Conservation (phyloP, 1,139 yeast genomes). For the Saccharomyces pastorianus region DNA sequence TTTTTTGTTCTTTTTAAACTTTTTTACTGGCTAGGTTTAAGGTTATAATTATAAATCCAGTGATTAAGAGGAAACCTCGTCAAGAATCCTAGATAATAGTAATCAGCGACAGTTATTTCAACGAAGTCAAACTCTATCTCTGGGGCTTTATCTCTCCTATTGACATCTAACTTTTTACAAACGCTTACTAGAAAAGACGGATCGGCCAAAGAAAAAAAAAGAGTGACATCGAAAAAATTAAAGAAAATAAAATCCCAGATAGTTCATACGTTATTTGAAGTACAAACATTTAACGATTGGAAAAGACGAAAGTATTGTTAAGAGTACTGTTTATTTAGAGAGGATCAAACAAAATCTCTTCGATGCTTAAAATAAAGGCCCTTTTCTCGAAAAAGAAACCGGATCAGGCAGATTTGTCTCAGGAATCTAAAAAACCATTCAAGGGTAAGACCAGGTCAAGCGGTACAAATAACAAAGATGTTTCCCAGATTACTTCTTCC, state of each 20-base stretch:
- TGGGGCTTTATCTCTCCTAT: background rate
- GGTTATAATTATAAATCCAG: background rate
- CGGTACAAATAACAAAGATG: background rate
- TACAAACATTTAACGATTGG: background rate
- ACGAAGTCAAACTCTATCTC: background rate
- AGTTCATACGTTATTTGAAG: background rate
- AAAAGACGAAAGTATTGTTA: background rate
- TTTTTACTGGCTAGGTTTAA: background rate
- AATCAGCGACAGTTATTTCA: background rate
- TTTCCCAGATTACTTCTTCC: background rate
- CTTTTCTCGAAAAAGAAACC: constrained; percentile 3
- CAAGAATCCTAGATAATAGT: background rate
- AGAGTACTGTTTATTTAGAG: background rate
- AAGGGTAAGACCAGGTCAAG: background rate
- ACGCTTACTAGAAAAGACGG: background rate
- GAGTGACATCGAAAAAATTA: background rate
- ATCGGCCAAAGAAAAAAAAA: background rate
- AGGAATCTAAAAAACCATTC: background rate
- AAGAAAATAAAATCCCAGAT: background rate
- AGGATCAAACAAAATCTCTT: background rate
- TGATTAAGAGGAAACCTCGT: background rate
- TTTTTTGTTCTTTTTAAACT: background rate
- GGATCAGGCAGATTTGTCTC: background rate
- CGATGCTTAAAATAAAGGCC: constrained; percentile 35
- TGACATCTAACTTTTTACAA: background rate